phyloP scores from a whole-genome alignment of 78 protist species.

The Speleostelium caveatum region DNA sequence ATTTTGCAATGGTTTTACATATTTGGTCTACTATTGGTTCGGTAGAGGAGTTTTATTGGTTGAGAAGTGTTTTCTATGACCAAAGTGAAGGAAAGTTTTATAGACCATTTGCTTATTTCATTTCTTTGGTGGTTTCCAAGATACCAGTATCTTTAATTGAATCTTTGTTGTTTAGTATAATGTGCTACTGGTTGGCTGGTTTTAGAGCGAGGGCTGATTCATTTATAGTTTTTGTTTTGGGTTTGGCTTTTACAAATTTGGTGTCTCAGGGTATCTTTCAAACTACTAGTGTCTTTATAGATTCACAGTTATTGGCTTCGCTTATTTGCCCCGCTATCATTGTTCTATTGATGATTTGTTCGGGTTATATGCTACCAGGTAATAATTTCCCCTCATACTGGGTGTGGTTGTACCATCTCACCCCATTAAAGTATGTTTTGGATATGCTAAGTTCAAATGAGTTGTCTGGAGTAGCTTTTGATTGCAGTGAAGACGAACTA shows the following conservation, averaged over 20 bases:
- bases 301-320: constrained; percentile 27
- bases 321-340: constrained; percentile 65
- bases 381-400: constrained; percentile 51
- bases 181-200: constrained; percentile 79
- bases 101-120: constrained; percentile 52
- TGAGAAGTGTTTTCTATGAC: constrained; percentile 32
- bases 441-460: constrained; percentile 60
- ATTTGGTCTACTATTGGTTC: constrained; percentile 71
- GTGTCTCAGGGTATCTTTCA: constrained; percentile 73
- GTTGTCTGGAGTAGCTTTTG: constrained; percentile 28
- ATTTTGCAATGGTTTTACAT: constrained; percentile 48
- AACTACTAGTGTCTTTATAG: constrained; percentile 11
- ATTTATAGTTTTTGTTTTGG: constrained; percentile 27
- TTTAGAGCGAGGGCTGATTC: constrained; percentile 51
- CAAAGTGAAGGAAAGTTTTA: constrained; percentile 73
- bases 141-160: constrained; percentile 62
- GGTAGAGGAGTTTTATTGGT: constrained; percentile 50
- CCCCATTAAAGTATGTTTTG: constrained; percentile 48
- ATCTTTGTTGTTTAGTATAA: constrained; percentile 22
- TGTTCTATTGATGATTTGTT: constrained; percentile 52
- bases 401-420: constrained; percentile 59
- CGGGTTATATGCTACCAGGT: constrained; percentile 57
- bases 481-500: constrained; percentile 31
- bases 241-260: constrained; percentile 46
- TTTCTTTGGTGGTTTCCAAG: constrained; percentile 52